phyloP scores from a whole-genome alignment of 2,329 filamentous ascomycete species.

The Phaeosphaeria sp. region DNA sequence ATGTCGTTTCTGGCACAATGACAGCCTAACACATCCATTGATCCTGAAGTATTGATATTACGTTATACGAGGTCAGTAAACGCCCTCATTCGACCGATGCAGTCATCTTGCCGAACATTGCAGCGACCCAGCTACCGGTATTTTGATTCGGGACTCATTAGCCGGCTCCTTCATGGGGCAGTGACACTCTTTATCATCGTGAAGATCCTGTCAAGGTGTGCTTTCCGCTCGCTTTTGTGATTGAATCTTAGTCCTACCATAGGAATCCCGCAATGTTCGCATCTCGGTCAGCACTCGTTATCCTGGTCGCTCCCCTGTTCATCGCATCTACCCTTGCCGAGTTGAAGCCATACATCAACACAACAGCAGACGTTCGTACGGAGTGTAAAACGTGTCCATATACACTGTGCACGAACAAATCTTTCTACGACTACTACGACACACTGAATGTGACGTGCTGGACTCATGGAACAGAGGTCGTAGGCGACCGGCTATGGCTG shows the following conservation, averaged over 20 bases:
- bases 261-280: conserved; percentile 9
- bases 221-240: conserved; percentile 2
- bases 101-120: conserved; percentile 1
- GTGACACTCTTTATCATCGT: background rate
- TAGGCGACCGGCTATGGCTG: conserved; percentile 36
- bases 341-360: conserved; percentile 26
- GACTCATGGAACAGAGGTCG: conserved; percentile 38
- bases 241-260: background rate
- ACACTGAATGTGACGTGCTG: conserved; percentile 36
- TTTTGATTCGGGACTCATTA: background rate
- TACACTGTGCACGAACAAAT: conserved; percentile 35
- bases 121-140: background rate
- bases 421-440: conserved; percentile 22
- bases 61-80: background rate
- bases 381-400: conserved; percentile 43
- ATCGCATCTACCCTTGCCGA: background rate
- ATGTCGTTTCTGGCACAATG: background rate
- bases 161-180: background rate
- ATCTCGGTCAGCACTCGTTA: background rate
- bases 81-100: background rate
- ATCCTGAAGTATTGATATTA: conserved; percentile 3
- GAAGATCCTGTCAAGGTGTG: background rate
- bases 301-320: background rate
- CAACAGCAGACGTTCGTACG: conserved; percentile 29
- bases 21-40: background rate